These are phyloP conservation scores for Acer yangbiense DNA, from an alignment of 345 rosid genomes.

Conservation along the genomic window DNA sequence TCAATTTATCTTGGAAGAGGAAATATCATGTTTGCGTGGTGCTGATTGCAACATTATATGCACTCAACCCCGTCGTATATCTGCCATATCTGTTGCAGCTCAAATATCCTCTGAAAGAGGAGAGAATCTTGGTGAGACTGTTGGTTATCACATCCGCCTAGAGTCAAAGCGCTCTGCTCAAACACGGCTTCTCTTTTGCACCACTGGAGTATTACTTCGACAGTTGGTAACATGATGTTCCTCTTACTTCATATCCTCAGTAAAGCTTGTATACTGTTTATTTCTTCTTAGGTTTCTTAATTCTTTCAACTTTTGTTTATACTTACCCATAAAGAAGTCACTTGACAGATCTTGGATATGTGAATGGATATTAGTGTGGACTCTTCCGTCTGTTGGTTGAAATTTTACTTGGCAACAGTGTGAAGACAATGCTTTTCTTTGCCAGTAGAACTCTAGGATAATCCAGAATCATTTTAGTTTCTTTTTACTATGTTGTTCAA, in stretches of 20 bases:
- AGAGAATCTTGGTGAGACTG: constrained; percentile 80
- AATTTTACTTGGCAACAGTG: background rate
- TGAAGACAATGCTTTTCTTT: constrained; percentile 5
- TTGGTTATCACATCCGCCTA: constrained; percentile 95
- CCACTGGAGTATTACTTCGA: constrained; percentile 91
- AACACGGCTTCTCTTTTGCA: constrained; percentile 89
- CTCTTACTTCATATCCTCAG: constrained; percentile 9
- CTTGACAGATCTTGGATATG: background rate
- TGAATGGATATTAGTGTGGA: constrained; percentile 1
- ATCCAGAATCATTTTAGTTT: constrained; percentile 2
- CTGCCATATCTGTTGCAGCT: constrained; percentile 93
- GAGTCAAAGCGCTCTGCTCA: constrained; percentile 78
- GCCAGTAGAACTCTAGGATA: background rate
- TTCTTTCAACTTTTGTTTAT: constrained; percentile 7
- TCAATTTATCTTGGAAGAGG: constrained; percentile 90
- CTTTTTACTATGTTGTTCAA: constrained; percentile 9
- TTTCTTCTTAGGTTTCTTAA: background rate
- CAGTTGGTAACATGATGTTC: constrained; percentile 60
- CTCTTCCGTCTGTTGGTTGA: background rate
- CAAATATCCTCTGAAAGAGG: constrained; percentile 96
- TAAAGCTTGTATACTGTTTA: constrained; percentile 1
- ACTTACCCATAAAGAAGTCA: background rate
- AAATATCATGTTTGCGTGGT: constrained; percentile 72
- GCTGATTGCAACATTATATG: constrained; percentile 87
- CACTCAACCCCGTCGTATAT: constrained; percentile 96